Conservation (phyloP, 768 basidiomycete species). For the Tylopilus subfusipes region DNA sequence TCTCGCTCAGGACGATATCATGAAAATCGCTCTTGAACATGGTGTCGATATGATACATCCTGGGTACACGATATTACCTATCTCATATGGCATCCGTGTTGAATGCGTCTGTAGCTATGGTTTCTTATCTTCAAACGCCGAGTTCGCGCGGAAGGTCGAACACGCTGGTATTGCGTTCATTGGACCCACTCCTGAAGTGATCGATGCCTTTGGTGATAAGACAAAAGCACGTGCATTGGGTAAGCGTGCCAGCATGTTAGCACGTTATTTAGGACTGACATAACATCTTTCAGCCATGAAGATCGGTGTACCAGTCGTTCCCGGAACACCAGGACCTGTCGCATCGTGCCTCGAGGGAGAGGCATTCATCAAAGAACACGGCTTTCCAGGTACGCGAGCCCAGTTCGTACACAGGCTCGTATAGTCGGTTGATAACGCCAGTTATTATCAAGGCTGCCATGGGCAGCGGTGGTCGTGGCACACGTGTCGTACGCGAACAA, state of each 20-base stretch:
- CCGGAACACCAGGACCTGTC: constrained; percentile 96
- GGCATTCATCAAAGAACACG: constrained; percentile 90
- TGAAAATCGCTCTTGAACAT: constrained; percentile 93
- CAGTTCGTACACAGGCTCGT: background rate
- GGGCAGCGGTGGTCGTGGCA: constrained; percentile 98
- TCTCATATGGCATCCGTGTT: background rate
- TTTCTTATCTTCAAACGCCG: constrained; percentile 96
- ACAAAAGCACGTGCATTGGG: constrained; percentile 92
- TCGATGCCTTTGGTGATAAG: constrained; percentile 97
- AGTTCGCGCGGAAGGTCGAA: constrained; percentile 97
- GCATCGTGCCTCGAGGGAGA: constrained; percentile 73
- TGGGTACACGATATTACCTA: constrained; percentile 52
- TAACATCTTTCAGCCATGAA: no score
- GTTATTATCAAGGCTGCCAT: constrained; percentile 99
- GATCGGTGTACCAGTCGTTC: constrained; percentile 92
- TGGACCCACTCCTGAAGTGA: constrained; percentile 92
- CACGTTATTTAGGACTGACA: no score
- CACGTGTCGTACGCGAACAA: constrained; percentile 97
- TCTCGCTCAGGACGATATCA: constrained; percentile 96
- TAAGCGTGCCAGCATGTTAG: constrained; percentile 29
- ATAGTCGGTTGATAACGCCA: constrained; percentile 23
- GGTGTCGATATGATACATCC: constrained; percentile 99
- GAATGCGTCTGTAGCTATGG: constrained; percentile 64
- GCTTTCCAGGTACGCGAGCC: constrained; percentile 81
- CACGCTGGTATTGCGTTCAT: constrained; percentile 96